Evolutionary conservation across 2,329 filamentous ascomycete species (phyloP), one percentile per base, ranked within the genome.

Genomic region (Rasamsonia emersonii): DNA sequence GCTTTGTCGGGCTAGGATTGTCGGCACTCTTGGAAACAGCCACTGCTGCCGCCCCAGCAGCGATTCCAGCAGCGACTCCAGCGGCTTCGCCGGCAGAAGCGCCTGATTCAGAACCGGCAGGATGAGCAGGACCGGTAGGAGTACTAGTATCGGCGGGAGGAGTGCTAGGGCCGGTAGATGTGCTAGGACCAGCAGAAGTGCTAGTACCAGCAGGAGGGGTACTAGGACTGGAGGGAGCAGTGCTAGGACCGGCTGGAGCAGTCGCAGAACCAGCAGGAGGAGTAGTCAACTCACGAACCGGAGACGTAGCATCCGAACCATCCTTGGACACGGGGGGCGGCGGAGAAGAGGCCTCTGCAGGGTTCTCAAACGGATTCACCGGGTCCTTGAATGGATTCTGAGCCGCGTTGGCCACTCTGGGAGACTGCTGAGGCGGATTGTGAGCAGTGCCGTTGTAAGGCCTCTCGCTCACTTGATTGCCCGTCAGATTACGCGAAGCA

Each of bases 291-390:
- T 64, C 58, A 15, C 67, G 59, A n/a, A 61, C 61, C 25, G 59
- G 50, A 21, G 65, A 50, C 9, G 35, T 40, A 20, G 29, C 38
- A 14, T 20, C 36, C 25, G 36, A 34, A 18, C 25, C 32, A 26
- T 32, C 33, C 11, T 39, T 41, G 10, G 36, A 18, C 15, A 31
- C 13, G 11, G 47, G 41, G 7, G 42, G 25, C 3, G 42, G 33
- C 9, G 53, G 46, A 2, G 51, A 45, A 7, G 49, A 32, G 57
- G 65, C 54, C 26, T 77, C 73, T 23, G 71, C 69, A 40, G 75
- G 69, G 46, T 70, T 70, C 30, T 74, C 77, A 56, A 91, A 91
- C 13, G 84, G 85, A 53, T 91, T 86, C 38, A 67, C 65, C 2
- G 70, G 62, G 49, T 78, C 68, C 31, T 64, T 61, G 54, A 64